Conservation (phyloP, 768 basidiomycete species). For the Hortiboletus campestris region DNA sequence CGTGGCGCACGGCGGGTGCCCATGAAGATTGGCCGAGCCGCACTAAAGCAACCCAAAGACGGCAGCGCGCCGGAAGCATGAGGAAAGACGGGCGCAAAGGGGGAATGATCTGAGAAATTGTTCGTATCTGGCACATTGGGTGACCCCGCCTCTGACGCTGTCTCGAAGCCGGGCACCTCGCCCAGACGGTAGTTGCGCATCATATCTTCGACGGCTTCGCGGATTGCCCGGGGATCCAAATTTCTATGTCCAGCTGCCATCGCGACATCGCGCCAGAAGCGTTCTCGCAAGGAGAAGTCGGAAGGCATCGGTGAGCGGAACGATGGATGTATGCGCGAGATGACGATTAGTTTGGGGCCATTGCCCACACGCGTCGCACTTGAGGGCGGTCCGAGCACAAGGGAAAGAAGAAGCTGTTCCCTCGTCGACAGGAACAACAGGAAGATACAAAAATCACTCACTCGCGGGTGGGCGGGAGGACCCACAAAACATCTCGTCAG, state of each 20-base stretch:
- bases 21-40: slow-evolving; percentile 14
- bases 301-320: slow-evolving; percentile 12
- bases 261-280: slow-evolving; percentile 26
- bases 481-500: slow-evolving; percentile 18
- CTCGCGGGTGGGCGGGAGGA: slow-evolving; percentile 9
- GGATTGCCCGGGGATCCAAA: slow-evolving; percentile 12
- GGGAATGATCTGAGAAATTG: slow-evolving; percentile 14
- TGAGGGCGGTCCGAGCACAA: slow-evolving; percentile 7
- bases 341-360: background rate
- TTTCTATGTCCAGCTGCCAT: slow-evolving; percentile 4
- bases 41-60: background rate
- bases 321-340: slow-evolving; percentile 3
- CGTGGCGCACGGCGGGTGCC: slow-evolving; percentile 6
- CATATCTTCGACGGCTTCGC: slow-evolving; percentile 23
- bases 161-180: slow-evolving; percentile 19
- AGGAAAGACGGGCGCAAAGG: slow-evolving; percentile 23
- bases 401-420: background rate
- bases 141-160: background rate
- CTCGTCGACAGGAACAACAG: background rate
- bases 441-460: background rate
- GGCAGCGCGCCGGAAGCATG: background rate
- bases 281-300: slow-evolving; percentile 16
- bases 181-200: slow-evolving; percentile 21
- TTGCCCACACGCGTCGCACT: background rate
- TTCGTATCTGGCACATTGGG: slow-evolving; percentile 4